Evolutionary conservation across 257 asterid species (phyloP).

Genomic region (Solanum chiquidenum): DNA sequence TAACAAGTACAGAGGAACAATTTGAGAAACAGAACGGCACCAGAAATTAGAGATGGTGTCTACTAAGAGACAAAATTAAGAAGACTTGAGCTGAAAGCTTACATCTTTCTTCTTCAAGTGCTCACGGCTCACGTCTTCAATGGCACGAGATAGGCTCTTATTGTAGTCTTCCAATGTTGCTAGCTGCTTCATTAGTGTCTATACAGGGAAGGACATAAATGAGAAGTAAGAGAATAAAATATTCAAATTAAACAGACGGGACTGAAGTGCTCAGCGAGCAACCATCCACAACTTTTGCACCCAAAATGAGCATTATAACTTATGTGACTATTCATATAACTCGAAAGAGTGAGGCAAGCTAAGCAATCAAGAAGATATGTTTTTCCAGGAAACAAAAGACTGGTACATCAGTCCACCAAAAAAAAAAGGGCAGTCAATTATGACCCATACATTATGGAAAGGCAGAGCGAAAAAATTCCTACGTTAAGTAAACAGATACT

Average conservation of each 20-base stretch:
- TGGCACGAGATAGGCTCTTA: slow-evolving; percentile 75
- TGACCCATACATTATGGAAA: neutral
- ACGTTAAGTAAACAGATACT: neutral
- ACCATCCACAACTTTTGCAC: neutral
- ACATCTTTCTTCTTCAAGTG: slow-evolving; percentile 94
- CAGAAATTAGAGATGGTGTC: neutral
- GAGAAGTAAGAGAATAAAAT: neutral
- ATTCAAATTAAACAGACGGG: neutral
- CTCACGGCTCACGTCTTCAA: slow-evolving; percentile 81
- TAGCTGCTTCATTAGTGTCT: slow-evolving; percentile 89
- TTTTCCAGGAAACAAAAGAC: neutral
- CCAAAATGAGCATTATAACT: neutral
- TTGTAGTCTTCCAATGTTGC: slow-evolving; percentile 96
- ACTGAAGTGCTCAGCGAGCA: neutral
- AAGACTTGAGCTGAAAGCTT: neutral
- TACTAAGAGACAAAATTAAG: neutral
- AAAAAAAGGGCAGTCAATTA: neutral
- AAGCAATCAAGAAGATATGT: neutral
- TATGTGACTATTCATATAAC: neutral
- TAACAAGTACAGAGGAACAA: neutral
- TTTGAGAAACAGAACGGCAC: neutral
- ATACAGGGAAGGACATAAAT: neutral
- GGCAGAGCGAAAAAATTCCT: neutral
- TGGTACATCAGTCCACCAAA: neutral
- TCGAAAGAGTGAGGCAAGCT: neutral